Evolutionary conservation across 2,329 filamentous ascomycete species (phyloP).

Genomic region (Xylaria sp.): DNA sequence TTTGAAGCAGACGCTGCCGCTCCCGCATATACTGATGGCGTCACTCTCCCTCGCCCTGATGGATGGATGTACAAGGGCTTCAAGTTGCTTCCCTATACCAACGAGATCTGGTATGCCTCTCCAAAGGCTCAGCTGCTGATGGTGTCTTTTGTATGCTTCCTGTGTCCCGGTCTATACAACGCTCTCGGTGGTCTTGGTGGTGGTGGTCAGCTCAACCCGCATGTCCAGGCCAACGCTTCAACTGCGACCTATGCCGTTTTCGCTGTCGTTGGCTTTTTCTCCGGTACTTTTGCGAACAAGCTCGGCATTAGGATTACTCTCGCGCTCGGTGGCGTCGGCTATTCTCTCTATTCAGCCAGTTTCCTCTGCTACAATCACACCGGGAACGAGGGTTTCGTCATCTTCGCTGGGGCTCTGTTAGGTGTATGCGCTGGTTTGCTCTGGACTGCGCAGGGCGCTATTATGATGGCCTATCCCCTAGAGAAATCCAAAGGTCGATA

Average conservation of each 20-base stretch:
- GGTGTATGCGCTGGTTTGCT: slow-evolving; percentile 82
- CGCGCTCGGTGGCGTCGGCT: slow-evolving; percentile 78
- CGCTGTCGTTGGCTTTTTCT: slow-evolving; percentile 72
- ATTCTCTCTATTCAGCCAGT: slow-evolving; percentile 77
- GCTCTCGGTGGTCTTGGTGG: slow-evolving; percentile 73
- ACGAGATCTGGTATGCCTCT: slow-evolving; percentile 75
- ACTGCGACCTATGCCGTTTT: slow-evolving; percentile 62
- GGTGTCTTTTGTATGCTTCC: slow-evolving; percentile 76
- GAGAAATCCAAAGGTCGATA: slow-evolving; percentile 87
- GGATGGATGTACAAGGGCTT: slow-evolving; percentile 76
- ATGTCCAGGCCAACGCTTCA: slow-evolving; percentile 68
- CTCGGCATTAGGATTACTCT: slow-evolving; percentile 76
- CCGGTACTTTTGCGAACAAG: slow-evolving; percentile 81
- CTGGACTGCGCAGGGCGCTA: slow-evolving; percentile 84
- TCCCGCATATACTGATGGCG: slow-evolving; percentile 37
- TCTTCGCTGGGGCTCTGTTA: slow-evolving; percentile 79
- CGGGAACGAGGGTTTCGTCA: slow-evolving; percentile 73
- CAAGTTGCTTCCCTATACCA: slow-evolving; percentile 62
- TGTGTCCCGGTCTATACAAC: slow-evolving; percentile 80
- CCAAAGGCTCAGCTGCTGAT: slow-evolving; percentile 77
- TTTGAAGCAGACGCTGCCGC: slow-evolving; percentile 28
- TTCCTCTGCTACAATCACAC: slow-evolving; percentile 78
- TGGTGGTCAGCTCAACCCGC: slow-evolving; percentile 66
- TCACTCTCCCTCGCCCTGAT: slow-evolving; percentile 51
- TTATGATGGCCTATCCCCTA: slow-evolving; percentile 89